These are phyloP conservation scores for Pestalotiopsis sp. DNA, from an alignment of 2,329 filamentous ascomycete species.

Conservation along the genomic window DNA sequence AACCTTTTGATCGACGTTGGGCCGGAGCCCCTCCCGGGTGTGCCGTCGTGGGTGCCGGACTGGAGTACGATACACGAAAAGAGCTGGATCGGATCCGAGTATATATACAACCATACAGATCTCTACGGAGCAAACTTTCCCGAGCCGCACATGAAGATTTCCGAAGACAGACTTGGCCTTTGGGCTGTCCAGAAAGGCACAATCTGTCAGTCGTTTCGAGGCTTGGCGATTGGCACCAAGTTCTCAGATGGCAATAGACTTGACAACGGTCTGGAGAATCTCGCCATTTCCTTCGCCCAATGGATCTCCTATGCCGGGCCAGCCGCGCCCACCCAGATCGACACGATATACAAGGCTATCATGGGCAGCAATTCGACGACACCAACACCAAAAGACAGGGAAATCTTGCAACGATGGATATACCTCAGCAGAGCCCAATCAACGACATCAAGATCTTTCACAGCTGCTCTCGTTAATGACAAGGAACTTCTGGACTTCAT, in stretches of 20 bases:
- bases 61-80: background rate
- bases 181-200: background rate
- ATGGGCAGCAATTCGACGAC: background rate
- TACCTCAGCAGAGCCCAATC: background rate
- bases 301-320: background rate
- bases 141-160: background rate
- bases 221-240: background rate
- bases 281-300: background rate
- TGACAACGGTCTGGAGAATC: accelerated
- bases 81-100: background rate
- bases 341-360: background rate
- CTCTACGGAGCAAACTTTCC: background rate
- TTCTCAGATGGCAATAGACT: too few relatives aligned
- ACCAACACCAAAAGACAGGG: background rate
- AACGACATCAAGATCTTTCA: background rate
- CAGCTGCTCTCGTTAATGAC: background rate
- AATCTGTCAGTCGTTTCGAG: background rate
- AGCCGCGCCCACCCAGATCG: too few relatives aligned
- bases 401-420: background rate
- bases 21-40: background rate
- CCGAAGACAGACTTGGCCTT: background rate
- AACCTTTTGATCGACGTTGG: background rate
- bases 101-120: background rate
- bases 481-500: background rate
- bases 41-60: background rate